A percentile compares a stretch with the other conserved stretches of the same genome.
Conservation (phyloP, 1,284 basidiomycete species). For the Cutaneotrichosporon sp. region DNA sequence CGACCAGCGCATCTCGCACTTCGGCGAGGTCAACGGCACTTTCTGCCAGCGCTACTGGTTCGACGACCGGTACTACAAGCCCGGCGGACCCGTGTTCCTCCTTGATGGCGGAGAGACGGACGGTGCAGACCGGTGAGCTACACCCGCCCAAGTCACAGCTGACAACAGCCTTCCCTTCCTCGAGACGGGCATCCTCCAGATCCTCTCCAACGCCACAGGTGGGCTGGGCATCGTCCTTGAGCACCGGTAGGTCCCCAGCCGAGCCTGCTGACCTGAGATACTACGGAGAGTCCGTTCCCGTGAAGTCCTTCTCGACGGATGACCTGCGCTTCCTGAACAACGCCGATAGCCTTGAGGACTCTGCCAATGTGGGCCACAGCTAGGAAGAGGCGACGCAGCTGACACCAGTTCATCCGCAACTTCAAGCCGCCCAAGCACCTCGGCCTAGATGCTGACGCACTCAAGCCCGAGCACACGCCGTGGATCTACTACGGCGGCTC, state of each 20-base stretch:
- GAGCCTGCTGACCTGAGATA: conserved; percentile 15
- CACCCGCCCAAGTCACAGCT: background rate
- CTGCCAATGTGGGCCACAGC: conserved; percentile 58
- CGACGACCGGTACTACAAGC: conserved; percentile 75
- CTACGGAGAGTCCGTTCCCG: conserved; percentile 74
- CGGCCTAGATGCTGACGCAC: conserved; percentile 63
- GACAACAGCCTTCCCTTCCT: conserved; percentile 49
- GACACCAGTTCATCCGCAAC: conserved; percentile 72
- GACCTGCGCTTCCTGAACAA: conserved; percentile 83
- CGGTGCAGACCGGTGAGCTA: conserved; percentile 43
- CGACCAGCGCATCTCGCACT: conserved; percentile 80
- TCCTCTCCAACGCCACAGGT: conserved; percentile 75
- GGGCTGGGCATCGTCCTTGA: conserved; percentile 87
- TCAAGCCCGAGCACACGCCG: conserved; percentile 59
- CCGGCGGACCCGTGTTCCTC: conserved; percentile 74
- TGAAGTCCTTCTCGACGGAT: conserved; percentile 66
- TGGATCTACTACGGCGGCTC: conserved; percentile 92
- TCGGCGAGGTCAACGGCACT: conserved; percentile 50
- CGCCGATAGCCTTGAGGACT: conserved; percentile 86
- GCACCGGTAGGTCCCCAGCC: conserved; percentile 63
- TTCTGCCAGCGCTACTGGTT: conserved; percentile 74
- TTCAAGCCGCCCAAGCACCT: conserved; percentile 66
- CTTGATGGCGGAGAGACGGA: conserved; percentile 80
- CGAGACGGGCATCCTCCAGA: conserved; percentile 73
- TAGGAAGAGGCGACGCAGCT: background rate